Conservation (phyloP, 2,329 filamentous ascomycete species). For the Xylogone sp. region DNA sequence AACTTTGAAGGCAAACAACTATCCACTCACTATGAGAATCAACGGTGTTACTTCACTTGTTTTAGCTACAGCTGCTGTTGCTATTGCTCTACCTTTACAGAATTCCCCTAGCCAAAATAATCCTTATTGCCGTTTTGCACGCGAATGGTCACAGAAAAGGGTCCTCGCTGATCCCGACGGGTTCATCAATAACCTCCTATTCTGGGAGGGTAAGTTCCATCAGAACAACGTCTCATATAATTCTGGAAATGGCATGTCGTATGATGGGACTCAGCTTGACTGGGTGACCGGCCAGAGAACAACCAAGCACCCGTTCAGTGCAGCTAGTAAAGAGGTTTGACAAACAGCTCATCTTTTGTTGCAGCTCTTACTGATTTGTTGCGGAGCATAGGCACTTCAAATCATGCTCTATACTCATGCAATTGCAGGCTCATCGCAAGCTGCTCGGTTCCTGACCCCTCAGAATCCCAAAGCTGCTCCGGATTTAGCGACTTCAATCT, state of each 20-base stretch:
- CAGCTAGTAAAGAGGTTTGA: constrained; percentile 33
- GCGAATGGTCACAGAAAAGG: constrained; percentile 18
- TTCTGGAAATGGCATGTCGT: constrained; percentile 36
- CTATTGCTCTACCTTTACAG: neutral
- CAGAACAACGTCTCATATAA: constrained; percentile 38
- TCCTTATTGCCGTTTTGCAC: constrained; percentile 22
- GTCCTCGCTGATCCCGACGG: constrained; percentile 25
- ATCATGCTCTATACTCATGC: constrained; percentile 40
- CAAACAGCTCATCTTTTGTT: neutral
- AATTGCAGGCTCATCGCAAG: constrained; percentile 32
- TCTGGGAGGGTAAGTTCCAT: constrained; percentile 42
- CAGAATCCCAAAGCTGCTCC: constrained; percentile 28
- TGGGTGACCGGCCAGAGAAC: constrained; percentile 32
- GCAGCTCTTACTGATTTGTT: neutral
- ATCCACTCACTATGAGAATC: neutral
- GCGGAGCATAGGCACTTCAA: constrained; percentile 32
- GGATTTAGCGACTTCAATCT: constrained; percentile 30
- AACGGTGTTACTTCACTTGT: neutral
- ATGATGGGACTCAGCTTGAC: constrained; percentile 36
- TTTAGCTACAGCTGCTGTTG: constrained; percentile 1
- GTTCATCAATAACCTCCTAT: constrained; percentile 35
- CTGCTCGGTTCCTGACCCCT: constrained; percentile 36
- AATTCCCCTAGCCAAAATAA: constrained; percentile 1
- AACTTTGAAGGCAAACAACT: too few species aligned
- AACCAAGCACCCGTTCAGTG: constrained; percentile 35